Evolutionary conservation across 768 basidiomycete species (phyloP), one percentile per base, ranked within the genome.

Genomic region (Pseudohyphozyma bogoriensis): DNA sequence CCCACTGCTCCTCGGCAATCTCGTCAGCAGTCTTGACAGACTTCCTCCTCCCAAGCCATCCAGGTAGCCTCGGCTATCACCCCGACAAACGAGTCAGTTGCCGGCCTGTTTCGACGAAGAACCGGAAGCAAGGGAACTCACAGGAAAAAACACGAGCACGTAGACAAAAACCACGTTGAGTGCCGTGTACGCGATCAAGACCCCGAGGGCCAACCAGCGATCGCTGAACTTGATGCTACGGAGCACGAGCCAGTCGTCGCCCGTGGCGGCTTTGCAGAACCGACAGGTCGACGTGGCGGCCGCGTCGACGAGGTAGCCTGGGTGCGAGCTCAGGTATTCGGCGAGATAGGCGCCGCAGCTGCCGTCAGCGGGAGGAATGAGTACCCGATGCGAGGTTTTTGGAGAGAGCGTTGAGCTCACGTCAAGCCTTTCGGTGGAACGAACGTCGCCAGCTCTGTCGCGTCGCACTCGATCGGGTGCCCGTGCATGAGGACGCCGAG

Each of bases 401-500:
- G 24, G 24, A 3, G 20, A 22, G 22, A 45, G 10, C 12, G 4
- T 16, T 29, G 4, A 16, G 28, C 51, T 26, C 15, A 92, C 0
- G 76, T 81, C 60, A 76, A 66, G 3, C 81, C 83, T 1, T 72
- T 60, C 1, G 82, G 81, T 1, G 85, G 81, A 15, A 78, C 68
- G 62, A 91, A 69, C 1, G 75, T 76, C 4, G 82, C 79, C n/a
- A 81, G 76, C 70, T 91, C 89, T 52, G 77, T 72, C 0, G 72
- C n/a, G 0, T 83, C 72, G 70, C 89, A 91, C 28, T 66, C 62
- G 51, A 77, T 72, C 0, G 59, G 51, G 3, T 71, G 57, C 22
- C 66, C 70, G 61, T 76, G 71, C 11, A 78, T 61, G 40, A 67
- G 52, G 2, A 62, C 63, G 15, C 61, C 58, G 26, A 71, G 61